Evolutionary conservation across 768 basidiomycete genomes (phyloP), one percentile per base, ranked within the genome.

Genomic region (Kwoniella dejecticola): DNA sequence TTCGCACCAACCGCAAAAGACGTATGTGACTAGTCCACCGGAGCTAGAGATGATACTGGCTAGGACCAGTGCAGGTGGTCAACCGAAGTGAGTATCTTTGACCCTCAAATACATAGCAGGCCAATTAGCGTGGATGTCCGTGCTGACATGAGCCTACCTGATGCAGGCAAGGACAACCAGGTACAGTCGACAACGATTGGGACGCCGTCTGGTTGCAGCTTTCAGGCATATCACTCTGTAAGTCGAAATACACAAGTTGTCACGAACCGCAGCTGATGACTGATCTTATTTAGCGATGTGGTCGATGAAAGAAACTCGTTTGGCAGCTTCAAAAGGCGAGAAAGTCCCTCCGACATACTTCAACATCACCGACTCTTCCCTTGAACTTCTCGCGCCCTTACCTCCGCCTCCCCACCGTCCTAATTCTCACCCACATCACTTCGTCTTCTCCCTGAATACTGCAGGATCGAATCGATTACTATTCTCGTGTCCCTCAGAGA

Each of bases 381-480:
- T 80, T 12, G 79, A 80, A 50, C 63, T 80, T 2, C 75, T 79
- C 30, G 74, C 74, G 8, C 73, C 77, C 17, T 66, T 80, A 1
- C 79, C 79, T 26, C 77, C 79, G 8, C 78, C 79, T 29, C 74
- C 76, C 4, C 77, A 78, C 58, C 71, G 76, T 48, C 71, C 76
- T 0, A 70, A 67, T 21, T 71, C 73, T 1, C 69, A 74, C 24
- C 76, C 77, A 6, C 77, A 80, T 48, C 75, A 69, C 10, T 73
- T 91, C 74, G 88, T 97, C 53, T 84, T 97, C 59, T 90, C 91
- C 0, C 83, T 99, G 67, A 99, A 94, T 76, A 95, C 90, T 4
- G 95, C 94, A 0, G 95, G 95, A 21, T 87, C 87, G 29, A 97
- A 98, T 76, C 83, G 93, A 45, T 81, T 93, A 30, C 80, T 95